These are phyloP conservation scores for Yamadazyma paraphyllophila DNA, from an alignment of 805 yeast genomes.

Conservation along the genomic window DNA sequence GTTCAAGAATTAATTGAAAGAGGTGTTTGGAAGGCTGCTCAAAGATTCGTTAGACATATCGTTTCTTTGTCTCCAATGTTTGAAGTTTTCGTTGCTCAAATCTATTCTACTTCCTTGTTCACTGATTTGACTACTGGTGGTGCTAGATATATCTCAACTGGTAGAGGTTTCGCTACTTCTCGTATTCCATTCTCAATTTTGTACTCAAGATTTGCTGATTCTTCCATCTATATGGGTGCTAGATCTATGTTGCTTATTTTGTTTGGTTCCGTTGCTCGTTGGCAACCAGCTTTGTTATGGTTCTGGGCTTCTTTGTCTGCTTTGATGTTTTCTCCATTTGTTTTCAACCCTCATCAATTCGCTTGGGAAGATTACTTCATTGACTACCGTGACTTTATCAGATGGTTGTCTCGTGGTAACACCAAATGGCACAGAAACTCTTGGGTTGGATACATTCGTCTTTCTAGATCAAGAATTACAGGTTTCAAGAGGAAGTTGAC, in stretches of 20 bases:
- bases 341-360: conserved; percentile 97
- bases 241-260: conserved; percentile 70
- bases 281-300: conserved; percentile 96
- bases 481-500: conserved; percentile 80
- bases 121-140: conserved; percentile 75
- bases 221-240: conserved; percentile 82
- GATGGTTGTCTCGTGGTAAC: conserved; percentile 91
- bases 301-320: conserved; percentile 94
- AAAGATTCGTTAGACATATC: conserved; percentile 64
- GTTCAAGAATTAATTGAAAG: conserved; percentile 77
- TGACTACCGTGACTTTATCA: conserved; percentile 90
- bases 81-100: conserved; percentile 76
- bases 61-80: conserved; percentile 72
- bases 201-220: conserved; percentile 70
- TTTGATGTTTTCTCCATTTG: conserved; percentile 85
- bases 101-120: conserved; percentile 67
- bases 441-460: conserved; percentile 81
- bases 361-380: conserved; percentile 94
- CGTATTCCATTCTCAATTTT: conserved; percentile 64
- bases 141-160: conserved; percentile 79
- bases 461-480: conserved; percentile 82
- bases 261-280: conserved; percentile 71
- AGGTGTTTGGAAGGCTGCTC: conserved; percentile 68
- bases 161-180: conserved; percentile 77
- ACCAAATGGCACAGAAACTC: conserved; percentile 86